phyloP scores from a whole-genome alignment of 2,329 filamentous ascomycete species.

The Trichoderma aggressivum region DNA sequence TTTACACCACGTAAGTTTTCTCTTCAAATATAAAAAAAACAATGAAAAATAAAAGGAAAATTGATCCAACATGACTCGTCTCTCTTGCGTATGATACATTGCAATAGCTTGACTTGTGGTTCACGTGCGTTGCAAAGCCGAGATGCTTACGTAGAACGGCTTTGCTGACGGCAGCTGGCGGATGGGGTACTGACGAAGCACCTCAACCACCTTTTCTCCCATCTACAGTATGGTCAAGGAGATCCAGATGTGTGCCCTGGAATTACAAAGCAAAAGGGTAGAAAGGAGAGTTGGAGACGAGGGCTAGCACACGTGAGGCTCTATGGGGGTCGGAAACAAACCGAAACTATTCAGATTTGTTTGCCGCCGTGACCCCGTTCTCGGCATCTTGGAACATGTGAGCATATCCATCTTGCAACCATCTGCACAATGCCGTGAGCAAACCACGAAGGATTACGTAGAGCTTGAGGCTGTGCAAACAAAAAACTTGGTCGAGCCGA shows the following conservation, averaged over 20 bases:
- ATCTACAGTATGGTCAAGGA: neutral
- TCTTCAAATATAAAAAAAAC: neutral
- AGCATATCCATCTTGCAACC: neutral
- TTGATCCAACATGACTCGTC: neutral
- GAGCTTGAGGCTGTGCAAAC: conserved; percentile 22
- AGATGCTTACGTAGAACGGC: neutral
- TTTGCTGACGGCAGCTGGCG: neutral
- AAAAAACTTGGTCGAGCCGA: neutral
- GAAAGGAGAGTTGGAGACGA: neutral
- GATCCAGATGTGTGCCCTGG: neutral
- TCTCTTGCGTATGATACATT: neutral
- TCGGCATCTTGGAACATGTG: neutral
- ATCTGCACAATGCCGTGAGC: neutral
- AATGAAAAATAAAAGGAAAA: neutral
- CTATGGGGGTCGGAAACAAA: neutral
- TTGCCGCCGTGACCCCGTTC: neutral
- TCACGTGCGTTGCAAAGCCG: neutral
- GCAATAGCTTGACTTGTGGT: neutral
- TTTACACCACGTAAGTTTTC: neutral
- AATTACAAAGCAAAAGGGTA: neutral
- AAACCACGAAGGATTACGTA: neutral
- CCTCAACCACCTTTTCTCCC: neutral
- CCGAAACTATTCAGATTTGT: neutral
- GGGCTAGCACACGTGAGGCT: neutral
- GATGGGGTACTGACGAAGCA: neutral